Base-by-base conservation (phyloP, 768 basidiomycete genomes). In the Lactarius trivialis region DNA sequence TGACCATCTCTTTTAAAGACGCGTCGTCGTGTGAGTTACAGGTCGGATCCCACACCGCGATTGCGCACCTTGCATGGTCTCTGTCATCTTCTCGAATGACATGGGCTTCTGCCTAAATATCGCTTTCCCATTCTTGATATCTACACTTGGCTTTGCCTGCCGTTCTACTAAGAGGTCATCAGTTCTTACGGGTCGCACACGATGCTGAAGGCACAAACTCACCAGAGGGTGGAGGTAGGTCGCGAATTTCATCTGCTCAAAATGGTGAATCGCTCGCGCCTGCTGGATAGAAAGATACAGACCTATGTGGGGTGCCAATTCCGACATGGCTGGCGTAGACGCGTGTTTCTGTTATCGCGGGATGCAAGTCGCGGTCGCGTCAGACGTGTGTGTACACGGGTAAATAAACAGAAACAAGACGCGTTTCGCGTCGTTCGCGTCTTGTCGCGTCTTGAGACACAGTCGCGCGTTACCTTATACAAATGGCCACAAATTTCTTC, bases 41-140 rank as follows among this genome's bases (percentile, higher is more conserved):
- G 36, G 24, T 49, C 52, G 2, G 12, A 8, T 30, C 7, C 17
- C 1, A 56, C 15, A 4, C 21, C 19, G 45, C 39, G 32, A 51
- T 33, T 19, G 71, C 79, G 53, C 61, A 88, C 91, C 90, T 80
- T 88, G 86, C 68, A 93, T 79, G 17, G 90, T 91, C 70, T 91
- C 89, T 7, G 87, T 88, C 68, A 84, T 78, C 71, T 90, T 91
- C 74, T 91, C 88, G 54, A 89, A 82, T 0, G 86, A 82, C 36
- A 85, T 69, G 17, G 80, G 74, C 73, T 89, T 92, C 77, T 93
- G 91, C 72, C 81, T 88, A 70, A 91, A 85, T 12, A 82, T 65
- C 3, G 88, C 81, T 71, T 85, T 93, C 24, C 88, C 89, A 71
- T 88, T 89, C 77, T 82, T 89, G 15, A 91, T 70, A 63, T 91